These are phyloP conservation scores for Yamadazyma jaroonii DNA, from an alignment of 1,139 yeast genomes.

Conservation along the genomic window DNA sequence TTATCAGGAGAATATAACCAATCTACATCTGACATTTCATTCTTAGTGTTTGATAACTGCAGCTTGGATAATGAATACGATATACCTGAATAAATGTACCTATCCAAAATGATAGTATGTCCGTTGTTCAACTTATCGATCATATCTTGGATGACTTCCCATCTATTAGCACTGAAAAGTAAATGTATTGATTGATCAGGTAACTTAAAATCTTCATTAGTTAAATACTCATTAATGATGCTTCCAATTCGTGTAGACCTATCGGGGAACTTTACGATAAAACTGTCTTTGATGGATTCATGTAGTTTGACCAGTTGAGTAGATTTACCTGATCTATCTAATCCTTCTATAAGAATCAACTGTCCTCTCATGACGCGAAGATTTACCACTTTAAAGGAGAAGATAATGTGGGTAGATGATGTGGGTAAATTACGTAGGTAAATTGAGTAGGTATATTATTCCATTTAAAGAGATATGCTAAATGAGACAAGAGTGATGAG, in stretches of 20 bases:
- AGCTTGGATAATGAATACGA: conserved; percentile 88
- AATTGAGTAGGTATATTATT: too few species aligned
- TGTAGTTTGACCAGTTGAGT: conserved; percentile 67
- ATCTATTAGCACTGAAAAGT: conserved; percentile 87
- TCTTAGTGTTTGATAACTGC: conserved; percentile 17
- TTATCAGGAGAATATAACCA: conserved; percentile 84
- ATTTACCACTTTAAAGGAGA: too few species aligned
- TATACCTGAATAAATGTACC: conserved; percentile 90
- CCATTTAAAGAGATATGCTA: too few species aligned
- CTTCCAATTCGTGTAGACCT: conserved; percentile 79
- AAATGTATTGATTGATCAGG: conserved; percentile 82
- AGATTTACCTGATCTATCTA: conserved; percentile 93
- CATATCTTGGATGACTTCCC: conserved; percentile 72
- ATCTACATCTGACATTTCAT: conserved; percentile 47
- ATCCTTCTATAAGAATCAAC: conserved; percentile 83
- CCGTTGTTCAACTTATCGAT: conserved; percentile 49
- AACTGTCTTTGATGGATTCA: conserved; percentile 37
- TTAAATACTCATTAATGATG: conserved; percentile 71
- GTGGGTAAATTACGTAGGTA: too few species aligned
- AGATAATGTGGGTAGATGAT: too few species aligned
- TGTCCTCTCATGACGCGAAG: conserved; percentile 50
- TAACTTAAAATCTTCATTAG: conserved; percentile 45
- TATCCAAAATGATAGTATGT: conserved; percentile 63
- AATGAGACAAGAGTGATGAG: too few species aligned
- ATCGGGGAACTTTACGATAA: conserved; percentile 78